Evolutionary conservation across 2,329 filamentous ascomycete species (phyloP).

Genomic region (Apiospora arundinis): DNA sequence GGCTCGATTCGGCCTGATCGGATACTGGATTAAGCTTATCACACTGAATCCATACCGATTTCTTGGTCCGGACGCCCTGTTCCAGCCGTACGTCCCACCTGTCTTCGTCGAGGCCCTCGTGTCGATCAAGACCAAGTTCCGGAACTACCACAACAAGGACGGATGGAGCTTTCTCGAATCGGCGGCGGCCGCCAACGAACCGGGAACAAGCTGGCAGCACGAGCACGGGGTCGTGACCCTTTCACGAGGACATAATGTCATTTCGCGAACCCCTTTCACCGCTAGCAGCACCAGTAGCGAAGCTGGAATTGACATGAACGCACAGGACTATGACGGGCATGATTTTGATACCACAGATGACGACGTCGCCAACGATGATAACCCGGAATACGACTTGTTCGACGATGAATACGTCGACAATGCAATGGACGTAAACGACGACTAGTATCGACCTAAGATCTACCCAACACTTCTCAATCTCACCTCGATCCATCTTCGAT

Average conservation of each 20-base stretch:
- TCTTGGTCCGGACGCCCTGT: background rate
- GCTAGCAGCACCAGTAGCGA: background rate
- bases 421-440: background rate
- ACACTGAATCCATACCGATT: background rate
- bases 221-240: background rate
- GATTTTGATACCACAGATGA: background rate
- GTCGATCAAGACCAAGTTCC: background rate
- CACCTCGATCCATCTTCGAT: background rate
- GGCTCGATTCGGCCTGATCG: conserved; percentile 22
- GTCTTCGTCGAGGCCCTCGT: background rate
- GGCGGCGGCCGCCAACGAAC: too few species aligned
- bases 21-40: conserved; percentile 23
- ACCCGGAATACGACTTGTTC: background rate
- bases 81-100: conserved; percentile 2
- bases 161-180: background rate
- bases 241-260: background rate
- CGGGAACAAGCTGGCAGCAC: background rate
- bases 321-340: background rate
- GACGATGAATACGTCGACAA: background rate
- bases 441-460: background rate
- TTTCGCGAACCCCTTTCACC: background rate
- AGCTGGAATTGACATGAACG: background rate
- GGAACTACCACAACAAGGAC: background rate
- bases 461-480: background rate
- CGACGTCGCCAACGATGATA: background rate